These are phyloP conservation scores for Pythium monospermum DNA, from an alignment of 352 stramenopile species.

Conservation along the genomic window DNA sequence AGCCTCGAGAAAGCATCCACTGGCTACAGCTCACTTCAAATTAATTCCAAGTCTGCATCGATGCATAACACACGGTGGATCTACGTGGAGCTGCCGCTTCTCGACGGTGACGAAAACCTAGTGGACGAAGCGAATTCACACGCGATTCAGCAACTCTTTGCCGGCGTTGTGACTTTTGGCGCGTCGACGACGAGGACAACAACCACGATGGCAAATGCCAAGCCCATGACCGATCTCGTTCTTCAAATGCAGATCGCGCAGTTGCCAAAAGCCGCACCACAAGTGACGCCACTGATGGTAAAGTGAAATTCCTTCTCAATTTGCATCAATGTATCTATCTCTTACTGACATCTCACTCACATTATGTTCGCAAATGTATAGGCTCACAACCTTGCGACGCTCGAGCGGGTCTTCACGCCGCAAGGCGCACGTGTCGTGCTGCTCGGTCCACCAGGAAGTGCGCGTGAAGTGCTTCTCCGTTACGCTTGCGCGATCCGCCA, in stretches of 20 bases:
- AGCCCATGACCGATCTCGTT: slow-evolving; percentile 14
- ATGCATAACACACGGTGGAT: slow-evolving; percentile 29
- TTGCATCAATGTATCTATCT: too few species aligned
- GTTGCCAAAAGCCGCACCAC: slow-evolving; percentile 7
- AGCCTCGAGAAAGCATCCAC: slow-evolving; percentile 9
- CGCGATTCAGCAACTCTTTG: slow-evolving; percentile 27
- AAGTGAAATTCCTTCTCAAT: too few species aligned
- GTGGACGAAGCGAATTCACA: slow-evolving; percentile 6
- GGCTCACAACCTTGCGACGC: slow-evolving; percentile 25
- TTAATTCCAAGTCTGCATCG: background rate
- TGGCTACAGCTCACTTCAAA: background rate
- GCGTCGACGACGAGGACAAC: background rate
- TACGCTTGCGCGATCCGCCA: slow-evolving; percentile 26
- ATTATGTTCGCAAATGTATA: too few species aligned
- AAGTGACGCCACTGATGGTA: slow-evolving; percentile 35
- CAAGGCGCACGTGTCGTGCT: slow-evolving; percentile 38
- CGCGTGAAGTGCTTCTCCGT: slow-evolving; percentile 31
- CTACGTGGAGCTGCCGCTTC: slow-evolving; percentile 37
- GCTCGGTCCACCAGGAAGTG: slow-evolving; percentile 25
- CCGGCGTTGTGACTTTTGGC: background rate
- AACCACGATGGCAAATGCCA: background rate
- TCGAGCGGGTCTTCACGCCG: slow-evolving; percentile 39
- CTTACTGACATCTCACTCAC: too few species aligned
- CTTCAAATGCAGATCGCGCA: slow-evolving; percentile 12
- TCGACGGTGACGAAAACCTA: slow-evolving; percentile 18